Evolutionary conservation across 2,329 filamentous ascomycete genomes (phyloP).

Genomic region (Hortaea sp.): DNA sequence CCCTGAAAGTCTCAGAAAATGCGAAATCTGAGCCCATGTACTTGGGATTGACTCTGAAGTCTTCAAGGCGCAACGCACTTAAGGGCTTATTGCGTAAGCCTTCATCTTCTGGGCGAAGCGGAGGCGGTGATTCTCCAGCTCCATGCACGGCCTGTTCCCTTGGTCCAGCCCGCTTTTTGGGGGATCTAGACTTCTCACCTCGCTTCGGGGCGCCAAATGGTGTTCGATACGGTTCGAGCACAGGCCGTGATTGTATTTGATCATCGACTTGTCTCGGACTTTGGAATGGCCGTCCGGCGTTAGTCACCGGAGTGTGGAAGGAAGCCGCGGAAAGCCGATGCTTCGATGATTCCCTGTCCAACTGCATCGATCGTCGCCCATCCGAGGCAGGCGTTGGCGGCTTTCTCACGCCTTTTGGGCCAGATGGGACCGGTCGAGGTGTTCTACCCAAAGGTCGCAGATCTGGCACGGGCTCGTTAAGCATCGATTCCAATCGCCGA

Average conservation of each 20-base stretch:
- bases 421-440: not conserved
- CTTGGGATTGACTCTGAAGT: slow-evolving; percentile 74
- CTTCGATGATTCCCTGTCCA: too few relatives aligned
- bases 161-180: not conserved
- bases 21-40: slow-evolving; percentile 65
- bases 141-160: not conserved
- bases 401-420: not conserved
- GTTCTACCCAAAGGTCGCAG: slow-evolving; percentile 3
- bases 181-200: not conserved
- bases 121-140: slow-evolving; percentile 13
- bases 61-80: slow-evolving; percentile 49
- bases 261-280: not conserved
- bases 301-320: too few relatives aligned
- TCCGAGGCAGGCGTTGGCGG: not conserved
- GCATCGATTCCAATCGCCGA: slow-evolving; percentile 15
- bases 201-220: not conserved
- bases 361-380: not conserved
- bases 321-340: too few relatives aligned
- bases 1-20: slow-evolving; percentile 64
- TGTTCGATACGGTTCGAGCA: not conserved
- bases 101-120: slow-evolving; percentile 24
- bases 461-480: slow-evolving; percentile 11
- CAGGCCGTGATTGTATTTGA: too few relatives aligned
- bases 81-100: slow-evolving; percentile 50
- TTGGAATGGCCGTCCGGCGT: not conserved